Evolutionary conservation across 2,329 filamentous ascomycete species (phyloP), one percentile per base, ranked within the genome.

Genomic region (Sphaerulina populicola): DNA sequence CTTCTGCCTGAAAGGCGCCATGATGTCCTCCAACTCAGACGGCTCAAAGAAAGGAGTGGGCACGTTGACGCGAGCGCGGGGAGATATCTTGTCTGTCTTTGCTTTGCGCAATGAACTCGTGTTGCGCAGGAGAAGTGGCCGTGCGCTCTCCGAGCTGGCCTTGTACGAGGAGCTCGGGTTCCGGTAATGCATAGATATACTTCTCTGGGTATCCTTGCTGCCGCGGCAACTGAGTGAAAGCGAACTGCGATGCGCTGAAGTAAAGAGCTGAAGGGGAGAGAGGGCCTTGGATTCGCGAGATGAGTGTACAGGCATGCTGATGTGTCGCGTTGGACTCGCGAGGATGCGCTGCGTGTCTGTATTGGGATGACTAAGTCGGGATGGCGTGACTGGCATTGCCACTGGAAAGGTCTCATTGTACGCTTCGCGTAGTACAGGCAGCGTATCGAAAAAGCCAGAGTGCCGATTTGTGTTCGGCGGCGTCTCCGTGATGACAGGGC

Each of bases 1-100:
- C 31, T 63, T 53, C 21, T 60, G 49, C 48, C 56, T 58, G 23
- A 66, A 43, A 9, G 63, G 63, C 43, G 51, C 53, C 62, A 66
- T 65, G 49, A 66, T 60, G 8, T 64, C 58, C 46, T 65, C 64
- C 47, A 66, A 58, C 45, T 66, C 64, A 37, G 59, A 63, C 14
- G 63, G 62, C n/a, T 64, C 55, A 39, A 66, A 63, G 55, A 65
- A 65, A 8, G 63, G 62, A 9, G 58, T 57, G 21, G 36, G 42
- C 38, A 49, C 46, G 23, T 38, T 42, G 15, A 37, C 39, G 39
- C 46, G 46, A 18, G 35, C 37, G 15, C 27, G 30, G 10, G 37
- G 30, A 27, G 31, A 23, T 21, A 15, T 29, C 23, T 14, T 49
- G 39, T 37, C 39, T 29, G 23, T 30, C 27, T 30, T 30, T 2